Percentiles rank a stretch among this genome's conserved stretches.
phyloP scores from a whole-genome alignment of 306 rosid species.

The Gastrolobium villosum region DNA sequence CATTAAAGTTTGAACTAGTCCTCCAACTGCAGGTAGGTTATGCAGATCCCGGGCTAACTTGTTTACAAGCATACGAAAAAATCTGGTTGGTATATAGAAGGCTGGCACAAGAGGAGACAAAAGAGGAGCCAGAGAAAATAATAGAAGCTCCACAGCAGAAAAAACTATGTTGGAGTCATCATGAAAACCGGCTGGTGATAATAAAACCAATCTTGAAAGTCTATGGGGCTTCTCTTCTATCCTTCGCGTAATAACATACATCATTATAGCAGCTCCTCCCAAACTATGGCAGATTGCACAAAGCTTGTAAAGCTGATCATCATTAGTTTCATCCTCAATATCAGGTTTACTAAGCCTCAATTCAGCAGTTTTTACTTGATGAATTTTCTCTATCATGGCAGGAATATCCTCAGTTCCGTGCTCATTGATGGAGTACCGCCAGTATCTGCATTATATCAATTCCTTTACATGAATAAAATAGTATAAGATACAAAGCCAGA shows the following conservation, averaged over 20 bases:
- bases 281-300: constrained; percentile 88
- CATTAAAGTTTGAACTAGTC: constrained; percentile 91
- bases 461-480: constrained; percentile 28
- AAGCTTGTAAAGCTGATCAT: constrained; percentile 81
- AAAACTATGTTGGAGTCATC: constrained; percentile 75
- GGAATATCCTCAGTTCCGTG: constrained; percentile 95
- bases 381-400: constrained; percentile 88
- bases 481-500: constrained; percentile 4
- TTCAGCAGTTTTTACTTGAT: constrained; percentile 79
- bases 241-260: constrained; percentile 73
- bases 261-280: constrained; percentile 90
- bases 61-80: constrained; percentile 91
- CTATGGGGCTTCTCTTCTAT: constrained; percentile 83
- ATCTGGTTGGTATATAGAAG: constrained; percentile 89
- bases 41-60: constrained; percentile 92
- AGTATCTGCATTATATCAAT: constrained; percentile 69
- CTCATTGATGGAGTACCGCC: constrained; percentile 93
- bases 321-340: constrained; percentile 63
- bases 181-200: constrained; percentile 97
- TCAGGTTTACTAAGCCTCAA: constrained; percentile 75
- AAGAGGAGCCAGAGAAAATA: constrained; percentile 71
- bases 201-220: constrained; percentile 80
- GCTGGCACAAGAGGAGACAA: constrained; percentile 76
- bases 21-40: constrained; percentile 92
- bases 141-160: constrained; percentile 58